A percentile compares a stretch with the other conserved stretches of the same genome.
These are phyloP conservation scores for Fusarium pseudograminearum DNA, from an alignment of 2,329 filamentous ascomycete species.

Conservation along the genomic window DNA sequence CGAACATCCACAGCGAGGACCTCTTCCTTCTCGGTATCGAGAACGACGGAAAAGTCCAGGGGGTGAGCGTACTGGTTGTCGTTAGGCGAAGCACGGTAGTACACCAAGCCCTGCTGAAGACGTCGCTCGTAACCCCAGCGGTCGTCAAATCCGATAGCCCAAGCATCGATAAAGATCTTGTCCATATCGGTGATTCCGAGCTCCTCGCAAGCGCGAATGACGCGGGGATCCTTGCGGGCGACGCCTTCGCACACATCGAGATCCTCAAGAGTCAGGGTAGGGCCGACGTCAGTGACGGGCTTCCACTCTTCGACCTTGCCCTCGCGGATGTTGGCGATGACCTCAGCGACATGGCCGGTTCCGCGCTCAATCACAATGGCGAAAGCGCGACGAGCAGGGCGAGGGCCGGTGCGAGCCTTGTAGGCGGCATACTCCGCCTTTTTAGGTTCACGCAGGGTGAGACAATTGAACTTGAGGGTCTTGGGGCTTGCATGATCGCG, in stretches of 20 bases:
- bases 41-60: constrained; percentile 61
- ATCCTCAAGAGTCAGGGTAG: constrained; percentile 80
- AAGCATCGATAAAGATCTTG: constrained; percentile 86
- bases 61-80: constrained; percentile 74
- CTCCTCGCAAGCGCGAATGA: constrained; percentile 81
- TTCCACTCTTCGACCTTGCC: constrained; percentile 59
- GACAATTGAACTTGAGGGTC: constrained; percentile 66
- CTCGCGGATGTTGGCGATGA: constrained; percentile 62
- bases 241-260: constrained; percentile 79
- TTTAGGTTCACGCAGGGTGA: constrained; percentile 74
- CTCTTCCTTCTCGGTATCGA: constrained; percentile 62
- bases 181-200: constrained; percentile 84
- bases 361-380: constrained; percentile 61
- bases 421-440: constrained; percentile 74
- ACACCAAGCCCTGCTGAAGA: constrained; percentile 84
- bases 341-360: constrained; percentile 59
- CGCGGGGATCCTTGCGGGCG: constrained; percentile 75
- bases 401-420: constrained; percentile 61
- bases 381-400: constrained; percentile 63
- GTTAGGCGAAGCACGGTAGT: constrained; percentile 78
- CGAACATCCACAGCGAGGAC: constrained; percentile 59
- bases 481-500: constrained; percentile 53
- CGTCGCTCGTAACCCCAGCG: constrained; percentile 78
- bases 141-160: constrained; percentile 86
- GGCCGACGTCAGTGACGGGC: constrained; percentile 60